Base-by-base conservation (phyloP, 441 rosid genomes). In the Erysimum cheiri region DNA sequence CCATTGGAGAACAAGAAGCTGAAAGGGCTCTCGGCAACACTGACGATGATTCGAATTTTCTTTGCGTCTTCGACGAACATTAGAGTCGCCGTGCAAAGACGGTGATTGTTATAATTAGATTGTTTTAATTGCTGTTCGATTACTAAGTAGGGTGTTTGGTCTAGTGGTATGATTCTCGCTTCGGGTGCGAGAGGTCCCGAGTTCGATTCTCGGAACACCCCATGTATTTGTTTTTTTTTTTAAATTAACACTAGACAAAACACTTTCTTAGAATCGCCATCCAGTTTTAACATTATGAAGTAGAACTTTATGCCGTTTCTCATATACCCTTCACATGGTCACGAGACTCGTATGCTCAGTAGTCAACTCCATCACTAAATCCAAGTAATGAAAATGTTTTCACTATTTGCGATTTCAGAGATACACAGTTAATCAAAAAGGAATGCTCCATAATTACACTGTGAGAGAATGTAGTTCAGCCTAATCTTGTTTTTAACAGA, bases 141-240 rank as follows among this genome's bases (percentile, higher is more conserved):
- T 0, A 3, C 0, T 28, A 12, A 4, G 0, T 1, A 0, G 85
- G 85, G 87, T 58, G 83, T 85, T 85, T 84, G 87, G 84, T 85
- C 86, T 84, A 79, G 88, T 84, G 88, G 90, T 82, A 81, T 80
- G 89, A 80, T 82, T 81, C 82, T 78, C 84, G 82, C 82, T 81
- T 86, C 52, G 85, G 89, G 88, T 80, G 84, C 85, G 85, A 86
- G 89, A 85, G 84, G 86, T 80, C 84, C 81, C 79, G 86, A 85
- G 90, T 84, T 84, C 90, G 84, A 84, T 80, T 84, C 81, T 84
- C 86, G 84, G 81, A 85, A 87, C 79, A 58, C 87, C 90, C 88
- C 85, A 0, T 11, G 0, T 0, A 0, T 4, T 8, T 0, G 0
- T 4, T 8, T 33, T 33, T 58, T 15, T 10, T 29, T 29, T 4